Evolutionary conservation across 2,329 filamentous ascomycete genomes (phyloP).

Genomic region (Xylaria digitata): DNA sequence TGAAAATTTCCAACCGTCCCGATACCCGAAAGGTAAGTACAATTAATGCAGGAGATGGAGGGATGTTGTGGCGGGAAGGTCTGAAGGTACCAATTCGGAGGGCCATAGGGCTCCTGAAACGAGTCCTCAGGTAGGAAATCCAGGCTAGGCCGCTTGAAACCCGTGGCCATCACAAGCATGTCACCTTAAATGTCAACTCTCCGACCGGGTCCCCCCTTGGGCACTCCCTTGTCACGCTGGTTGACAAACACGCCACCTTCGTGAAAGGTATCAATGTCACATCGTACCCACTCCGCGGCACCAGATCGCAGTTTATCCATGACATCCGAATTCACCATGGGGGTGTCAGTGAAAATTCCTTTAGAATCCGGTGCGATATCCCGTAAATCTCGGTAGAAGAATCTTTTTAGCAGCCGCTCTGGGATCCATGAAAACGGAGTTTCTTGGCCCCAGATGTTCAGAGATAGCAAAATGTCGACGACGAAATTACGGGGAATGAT

Average conservation of each 20-base stretch:
- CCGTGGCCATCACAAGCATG: slow-evolving; percentile 85
- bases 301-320: slow-evolving; percentile 79
- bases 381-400: slow-evolving; percentile 85
- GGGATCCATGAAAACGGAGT: slow-evolving; percentile 82
- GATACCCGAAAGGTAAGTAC: slow-evolving; percentile 82
- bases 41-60: slow-evolving; percentile 82
- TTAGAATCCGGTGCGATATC: slow-evolving; percentile 76
- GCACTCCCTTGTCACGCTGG: slow-evolving; percentile 75
- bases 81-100: slow-evolving; percentile 90
- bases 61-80: slow-evolving; percentile 82
- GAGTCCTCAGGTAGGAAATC: slow-evolving; percentile 78
- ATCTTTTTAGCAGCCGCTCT: slow-evolving; percentile 76
- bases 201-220: slow-evolving; percentile 78
- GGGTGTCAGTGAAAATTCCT: slow-evolving; percentile 84
- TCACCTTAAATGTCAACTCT: slow-evolving; percentile 76
- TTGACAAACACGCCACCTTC: slow-evolving; percentile 76
- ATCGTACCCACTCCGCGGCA: slow-evolving; percentile 81
- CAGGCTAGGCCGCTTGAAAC: slow-evolving; percentile 79
- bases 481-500: slow-evolving; percentile 85
- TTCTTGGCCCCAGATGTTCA: slow-evolving; percentile 84
- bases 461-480: slow-evolving; percentile 76
- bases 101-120: slow-evolving; percentile 78
- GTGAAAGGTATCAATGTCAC: slow-evolving; percentile 77
- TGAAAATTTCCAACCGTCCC: slow-evolving; percentile 89
- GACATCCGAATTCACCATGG: slow-evolving; percentile 87